Evolutionary conservation across 139 green algal species (phyloP).

Genomic region (Parachlorella kessleri): DNA sequence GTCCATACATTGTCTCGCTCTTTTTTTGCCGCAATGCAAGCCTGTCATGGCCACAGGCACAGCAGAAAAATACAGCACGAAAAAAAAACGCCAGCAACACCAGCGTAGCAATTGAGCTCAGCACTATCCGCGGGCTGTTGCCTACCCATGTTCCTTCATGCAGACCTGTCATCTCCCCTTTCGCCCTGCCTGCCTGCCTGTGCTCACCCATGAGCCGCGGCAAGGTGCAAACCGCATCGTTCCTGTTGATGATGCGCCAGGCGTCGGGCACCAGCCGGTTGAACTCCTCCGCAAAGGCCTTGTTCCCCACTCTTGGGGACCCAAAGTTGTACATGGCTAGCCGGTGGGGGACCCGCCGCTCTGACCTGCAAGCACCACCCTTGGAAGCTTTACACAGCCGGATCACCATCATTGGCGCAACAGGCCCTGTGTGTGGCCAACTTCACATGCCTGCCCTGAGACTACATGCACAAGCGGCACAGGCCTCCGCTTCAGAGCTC

Average conservation of each 20-base stretch:
- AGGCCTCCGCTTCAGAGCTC: neutral
- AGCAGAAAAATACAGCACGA: neutral
- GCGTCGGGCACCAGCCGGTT: slow-evolving; percentile 56
- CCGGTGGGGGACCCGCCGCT: neutral
- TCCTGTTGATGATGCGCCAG: slow-evolving; percentile 74
- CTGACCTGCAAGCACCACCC: too few species aligned
- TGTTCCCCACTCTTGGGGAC: slow-evolving; percentile 79
- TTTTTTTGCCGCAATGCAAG: too few species aligned
- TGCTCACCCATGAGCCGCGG: slow-evolving; percentile 66
- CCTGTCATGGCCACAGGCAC: too few species aligned
- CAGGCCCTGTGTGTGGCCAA: too few species aligned
- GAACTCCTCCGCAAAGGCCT: slow-evolving; percentile 67
- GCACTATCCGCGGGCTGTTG: neutral
- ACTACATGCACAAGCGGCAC: neutral
- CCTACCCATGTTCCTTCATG: neutral
- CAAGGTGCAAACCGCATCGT: slow-evolving; percentile 69
- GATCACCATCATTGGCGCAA: neutral
- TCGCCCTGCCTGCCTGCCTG: neutral
- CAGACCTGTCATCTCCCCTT: neutral
- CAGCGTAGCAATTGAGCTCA: neutral
- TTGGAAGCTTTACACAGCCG: too few species aligned
- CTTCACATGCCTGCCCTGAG: neutral
- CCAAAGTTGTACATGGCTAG: slow-evolving; percentile 83
- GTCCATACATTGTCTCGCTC: too few species aligned
- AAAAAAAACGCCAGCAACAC: neutral